Evolutionary conservation across 73 alveolate species (phyloP).

Genomic region (Halteria grandinella): DNA sequence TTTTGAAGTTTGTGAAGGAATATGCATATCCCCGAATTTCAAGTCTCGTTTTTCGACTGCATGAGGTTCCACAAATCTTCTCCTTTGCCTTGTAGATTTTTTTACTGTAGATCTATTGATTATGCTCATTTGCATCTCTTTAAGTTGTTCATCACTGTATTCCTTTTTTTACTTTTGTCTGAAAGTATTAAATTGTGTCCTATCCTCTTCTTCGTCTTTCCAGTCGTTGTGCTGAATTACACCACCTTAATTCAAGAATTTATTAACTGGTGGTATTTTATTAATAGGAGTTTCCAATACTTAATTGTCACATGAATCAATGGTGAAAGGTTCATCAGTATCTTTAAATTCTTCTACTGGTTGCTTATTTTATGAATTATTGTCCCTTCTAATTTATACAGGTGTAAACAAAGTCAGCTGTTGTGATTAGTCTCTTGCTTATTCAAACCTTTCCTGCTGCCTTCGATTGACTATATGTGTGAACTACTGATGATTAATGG

Average conservation of each 20-base stretch:
- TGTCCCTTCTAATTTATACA: neutral
- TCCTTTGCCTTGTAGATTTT: neutral
- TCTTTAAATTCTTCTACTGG: neutral
- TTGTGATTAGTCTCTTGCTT: too few species aligned
- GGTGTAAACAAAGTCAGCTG: too few species aligned
- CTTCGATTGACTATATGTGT: neutral
- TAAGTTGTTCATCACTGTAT: conserved; percentile 14
- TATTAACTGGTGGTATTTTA: neutral
- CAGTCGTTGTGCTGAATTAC: too few species aligned
- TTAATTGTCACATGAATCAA: too few species aligned
- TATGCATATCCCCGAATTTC: conserved; percentile 20
- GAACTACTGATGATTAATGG: neutral
- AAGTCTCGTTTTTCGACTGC: neutral
- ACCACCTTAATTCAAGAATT: neutral
- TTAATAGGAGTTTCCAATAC: too few species aligned
- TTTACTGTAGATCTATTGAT: conserved; percentile 21
- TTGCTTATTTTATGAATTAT: neutral
- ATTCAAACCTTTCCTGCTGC: too few species aligned
- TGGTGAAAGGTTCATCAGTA: too few species aligned
- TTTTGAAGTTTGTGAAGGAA: too few species aligned
- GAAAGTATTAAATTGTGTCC: too few species aligned
- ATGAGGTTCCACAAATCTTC: neutral
- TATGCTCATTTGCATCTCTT: conserved; percentile 33
- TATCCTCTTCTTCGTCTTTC: too few species aligned
- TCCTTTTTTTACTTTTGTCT: too few species aligned